Evolutionary conservation across 345 rosid genomes (phyloP).

Genomic region (Isatis tinctoria): DNA sequence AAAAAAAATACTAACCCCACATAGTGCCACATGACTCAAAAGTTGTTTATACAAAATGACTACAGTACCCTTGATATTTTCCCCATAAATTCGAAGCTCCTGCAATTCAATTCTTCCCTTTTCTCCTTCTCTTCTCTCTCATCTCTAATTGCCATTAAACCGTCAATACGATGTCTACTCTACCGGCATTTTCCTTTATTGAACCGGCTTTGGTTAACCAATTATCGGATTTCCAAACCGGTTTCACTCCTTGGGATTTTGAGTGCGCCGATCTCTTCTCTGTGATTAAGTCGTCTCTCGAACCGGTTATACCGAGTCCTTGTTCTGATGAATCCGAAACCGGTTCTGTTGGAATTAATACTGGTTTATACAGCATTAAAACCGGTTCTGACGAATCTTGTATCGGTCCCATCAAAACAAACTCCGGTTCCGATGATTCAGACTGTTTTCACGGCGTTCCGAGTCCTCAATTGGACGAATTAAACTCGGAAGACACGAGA

Average conservation of each 20-base stretch:
- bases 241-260: slow-evolving; percentile 57
- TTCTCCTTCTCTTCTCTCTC: slow-evolving; percentile 43
- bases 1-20: slow-evolving; percentile 24
- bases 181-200: slow-evolving; percentile 37
- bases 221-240: slow-evolving; percentile 41
- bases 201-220: slow-evolving; percentile 39
- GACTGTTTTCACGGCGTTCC: background rate
- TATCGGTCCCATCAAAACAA: slow-evolving; percentile 5
- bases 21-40: slow-evolving; percentile 55
- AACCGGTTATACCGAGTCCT: slow-evolving; percentile 22
- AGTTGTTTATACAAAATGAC: slow-evolving; percentile 30
- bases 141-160: background rate
- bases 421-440: slow-evolving; percentile 2
- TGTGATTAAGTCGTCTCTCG: slow-evolving; percentile 20
- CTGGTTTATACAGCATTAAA: slow-evolving; percentile 1
- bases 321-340: slow-evolving; percentile 26
- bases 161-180: slow-evolving; percentile 35
- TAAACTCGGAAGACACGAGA: background rate
- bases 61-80: slow-evolving; percentile 23
- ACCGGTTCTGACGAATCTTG: slow-evolving; percentile 18
- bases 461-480: background rate
- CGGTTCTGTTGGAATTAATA: background rate
- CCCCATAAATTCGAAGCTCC: slow-evolving; percentile 59
- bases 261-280: slow-evolving; percentile 30
- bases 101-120: slow-evolving; percentile 76